A percentile compares a stretch with the other conserved stretches of the same genome.
phyloP scores from a whole-genome alignment of 1,284 basidiomycete species.

The Ganoderma meredithae region DNA sequence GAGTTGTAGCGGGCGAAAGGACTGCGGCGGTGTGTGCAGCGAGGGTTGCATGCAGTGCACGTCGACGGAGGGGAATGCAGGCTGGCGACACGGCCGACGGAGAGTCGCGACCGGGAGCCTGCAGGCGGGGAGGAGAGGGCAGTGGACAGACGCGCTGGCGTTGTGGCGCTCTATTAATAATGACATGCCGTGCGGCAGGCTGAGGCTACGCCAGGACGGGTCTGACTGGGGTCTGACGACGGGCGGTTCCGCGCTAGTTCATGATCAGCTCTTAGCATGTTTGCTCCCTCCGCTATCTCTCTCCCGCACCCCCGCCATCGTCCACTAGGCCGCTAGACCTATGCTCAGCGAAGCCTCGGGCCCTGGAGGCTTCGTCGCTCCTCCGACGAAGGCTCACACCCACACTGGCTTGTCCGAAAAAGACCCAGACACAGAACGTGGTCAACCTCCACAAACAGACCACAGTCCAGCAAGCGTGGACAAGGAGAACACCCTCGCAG shows the following conservation, averaged over 20 bases:
- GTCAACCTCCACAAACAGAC: conserved; percentile 3
- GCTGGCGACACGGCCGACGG: no score
- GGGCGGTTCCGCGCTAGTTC: background rate
- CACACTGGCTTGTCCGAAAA: background rate
- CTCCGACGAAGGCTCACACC: background rate
- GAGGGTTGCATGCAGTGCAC: no score
- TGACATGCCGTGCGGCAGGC: background rate
- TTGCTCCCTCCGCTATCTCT: background rate
- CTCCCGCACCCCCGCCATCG: background rate
- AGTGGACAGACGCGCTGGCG: background rate
- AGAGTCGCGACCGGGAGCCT: no score
- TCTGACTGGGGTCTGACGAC: background rate
- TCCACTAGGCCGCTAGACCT: background rate
- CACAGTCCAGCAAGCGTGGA: conserved; percentile 3
- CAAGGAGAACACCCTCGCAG: background rate
- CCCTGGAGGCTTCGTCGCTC: background rate
- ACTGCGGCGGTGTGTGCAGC: no score
- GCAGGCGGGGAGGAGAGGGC: no score
- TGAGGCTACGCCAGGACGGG: background rate
- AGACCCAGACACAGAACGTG: background rate
- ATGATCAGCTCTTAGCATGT: background rate
- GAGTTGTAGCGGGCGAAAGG: no score
- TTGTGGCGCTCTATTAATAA: background rate
- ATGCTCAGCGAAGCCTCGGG: background rate
- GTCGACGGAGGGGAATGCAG: no score